phyloP scores from a whole-genome alignment of 768 basidiomycete genomes.

The Pulveroboletus sp. region DNA sequence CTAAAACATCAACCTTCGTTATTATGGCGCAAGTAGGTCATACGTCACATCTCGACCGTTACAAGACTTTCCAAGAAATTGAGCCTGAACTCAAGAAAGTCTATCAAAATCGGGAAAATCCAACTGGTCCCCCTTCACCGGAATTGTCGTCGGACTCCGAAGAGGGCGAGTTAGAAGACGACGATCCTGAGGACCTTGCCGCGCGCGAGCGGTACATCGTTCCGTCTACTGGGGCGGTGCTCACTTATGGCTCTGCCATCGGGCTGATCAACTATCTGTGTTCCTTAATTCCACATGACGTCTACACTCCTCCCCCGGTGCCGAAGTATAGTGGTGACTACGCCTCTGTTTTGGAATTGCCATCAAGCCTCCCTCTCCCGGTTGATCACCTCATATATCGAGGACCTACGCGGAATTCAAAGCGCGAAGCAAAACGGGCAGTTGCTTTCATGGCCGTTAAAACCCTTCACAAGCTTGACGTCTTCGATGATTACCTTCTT shows the following conservation, averaged over 20 bases:
- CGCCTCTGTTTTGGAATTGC: slow-evolving; percentile 54
- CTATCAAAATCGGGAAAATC: slow-evolving; percentile 50
- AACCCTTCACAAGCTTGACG: slow-evolving; percentile 59
- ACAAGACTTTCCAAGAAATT: slow-evolving; percentile 50
- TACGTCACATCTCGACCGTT: slow-evolving; percentile 49
- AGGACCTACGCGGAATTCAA: slow-evolving; percentile 60
- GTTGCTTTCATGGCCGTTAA: slow-evolving; percentile 78
- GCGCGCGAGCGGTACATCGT: slow-evolving; percentile 73
- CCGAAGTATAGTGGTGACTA: slow-evolving; percentile 66
- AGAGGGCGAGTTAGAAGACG: slow-evolving; percentile 38
- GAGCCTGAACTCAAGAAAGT: slow-evolving; percentile 62
- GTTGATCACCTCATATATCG: slow-evolving; percentile 47
- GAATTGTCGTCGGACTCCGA: slow-evolving; percentile 24
- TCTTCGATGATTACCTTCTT: slow-evolving; percentile 78
- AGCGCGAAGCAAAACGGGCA: slow-evolving; percentile 78
- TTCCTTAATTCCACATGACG: slow-evolving; percentile 67
- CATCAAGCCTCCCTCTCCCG: slow-evolving; percentile 59
- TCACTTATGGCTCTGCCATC: slow-evolving; percentile 75
- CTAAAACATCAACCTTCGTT: slow-evolving; percentile 69
- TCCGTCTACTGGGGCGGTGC: slow-evolving; percentile 64
- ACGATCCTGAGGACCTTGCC: slow-evolving; percentile 52
- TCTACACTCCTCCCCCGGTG: slow-evolving; percentile 54
- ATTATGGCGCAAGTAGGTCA: slow-evolving; percentile 73
- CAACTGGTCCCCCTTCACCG: slow-evolving; percentile 27
- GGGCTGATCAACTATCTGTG: slow-evolving; percentile 72